Evolutionary conservation across 768 basidiomycete species (phyloP).

Genomic region (Mycena alexandri): DNA sequence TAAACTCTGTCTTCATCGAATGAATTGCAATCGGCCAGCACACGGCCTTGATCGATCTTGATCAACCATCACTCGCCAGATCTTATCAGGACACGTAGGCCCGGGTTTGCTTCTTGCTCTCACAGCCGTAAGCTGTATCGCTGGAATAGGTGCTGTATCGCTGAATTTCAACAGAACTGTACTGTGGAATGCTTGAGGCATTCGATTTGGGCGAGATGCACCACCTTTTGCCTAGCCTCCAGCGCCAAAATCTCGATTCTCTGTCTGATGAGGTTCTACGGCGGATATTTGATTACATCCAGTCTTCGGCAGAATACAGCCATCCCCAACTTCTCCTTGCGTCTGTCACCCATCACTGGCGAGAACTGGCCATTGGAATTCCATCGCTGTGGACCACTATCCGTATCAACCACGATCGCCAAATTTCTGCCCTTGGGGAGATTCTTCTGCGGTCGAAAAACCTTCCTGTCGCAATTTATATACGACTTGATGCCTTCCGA

Average conservation of each 20-base stretch:
- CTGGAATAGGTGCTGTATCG: too few species aligned
- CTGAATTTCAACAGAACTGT: too few species aligned
- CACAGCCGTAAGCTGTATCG: too few species aligned
- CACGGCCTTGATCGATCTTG: too few species aligned
- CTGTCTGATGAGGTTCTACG: slow-evolving; percentile 24
- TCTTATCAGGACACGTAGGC: too few species aligned
- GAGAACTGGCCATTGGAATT: slow-evolving; percentile 22
- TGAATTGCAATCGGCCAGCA: too few species aligned
- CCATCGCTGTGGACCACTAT: slow-evolving; percentile 30
- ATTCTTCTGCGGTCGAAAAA: slow-evolving; percentile 17
- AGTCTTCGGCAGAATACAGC: neutral
- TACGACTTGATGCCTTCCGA: slow-evolving; percentile 28
- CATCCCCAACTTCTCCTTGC: slow-evolving; percentile 16
- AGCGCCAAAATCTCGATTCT: slow-evolving; percentile 14
- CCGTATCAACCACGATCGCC: slow-evolving; percentile 26
- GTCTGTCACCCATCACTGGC: slow-evolving; percentile 24
- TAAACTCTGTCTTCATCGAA: too few species aligned
- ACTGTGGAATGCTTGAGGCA: too few species aligned
- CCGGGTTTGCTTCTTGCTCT: too few species aligned
- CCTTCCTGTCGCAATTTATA: slow-evolving; percentile 15
- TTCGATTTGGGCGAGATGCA: slow-evolving; percentile 2
- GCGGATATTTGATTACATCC: slow-evolving; percentile 21
- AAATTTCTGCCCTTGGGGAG: slow-evolving; percentile 25
- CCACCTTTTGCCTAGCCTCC: neutral
- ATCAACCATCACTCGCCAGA: too few species aligned